phyloP scores from a whole-genome alignment of 495 filamentous ascomycete species.

The Hypomontagnella monticulosa region DNA sequence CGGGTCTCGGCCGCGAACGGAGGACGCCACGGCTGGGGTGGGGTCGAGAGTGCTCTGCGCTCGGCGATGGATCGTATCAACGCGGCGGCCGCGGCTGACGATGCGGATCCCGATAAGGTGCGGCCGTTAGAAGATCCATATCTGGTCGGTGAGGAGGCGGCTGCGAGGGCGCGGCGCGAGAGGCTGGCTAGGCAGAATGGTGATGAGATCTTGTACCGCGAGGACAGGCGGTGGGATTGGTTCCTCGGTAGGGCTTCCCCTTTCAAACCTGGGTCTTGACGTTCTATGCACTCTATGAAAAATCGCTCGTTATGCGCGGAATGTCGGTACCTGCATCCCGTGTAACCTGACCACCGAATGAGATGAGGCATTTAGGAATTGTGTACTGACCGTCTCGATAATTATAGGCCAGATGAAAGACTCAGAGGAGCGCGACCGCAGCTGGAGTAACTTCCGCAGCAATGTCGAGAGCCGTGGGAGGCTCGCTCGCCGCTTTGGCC shows the following conservation, averaged over 20 bases:
- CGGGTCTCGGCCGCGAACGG: constrained; percentile 49
- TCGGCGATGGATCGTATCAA: constrained; percentile 37
- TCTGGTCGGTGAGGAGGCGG: constrained; percentile 63
- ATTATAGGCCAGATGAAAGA: constrained; percentile 56
- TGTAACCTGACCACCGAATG: too few species aligned
- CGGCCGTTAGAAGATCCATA: constrained; percentile 63
- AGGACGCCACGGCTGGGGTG: constrained; percentile 18
- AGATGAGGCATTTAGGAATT: not conserved
- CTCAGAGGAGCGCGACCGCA: constrained; percentile 57
- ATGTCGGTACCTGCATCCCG: not conserved
- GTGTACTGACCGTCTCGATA: constrained; percentile 19
- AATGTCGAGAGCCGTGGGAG: constrained; percentile 47
- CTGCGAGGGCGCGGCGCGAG: constrained; percentile 53
- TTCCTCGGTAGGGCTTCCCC: constrained; percentile 55
- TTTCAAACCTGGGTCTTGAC: not conserved
- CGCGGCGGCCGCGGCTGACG: constrained; percentile 20
- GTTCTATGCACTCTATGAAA: not conserved
- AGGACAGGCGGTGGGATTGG: constrained; percentile 61
- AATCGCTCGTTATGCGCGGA: not conserved
- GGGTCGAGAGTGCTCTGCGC: constrained; percentile 41
- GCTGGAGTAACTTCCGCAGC: constrained; percentile 56
- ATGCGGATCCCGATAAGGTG: constrained; percentile 33
- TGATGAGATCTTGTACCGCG: constrained; percentile 54
- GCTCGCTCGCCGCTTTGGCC: constrained; percentile 50
- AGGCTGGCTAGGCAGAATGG: constrained; percentile 58